These are phyloP conservation scores for Amaranthus hypochondriacus DNA, from an alignment of 148 eudicot species.

Conservation along the genomic window DNA sequence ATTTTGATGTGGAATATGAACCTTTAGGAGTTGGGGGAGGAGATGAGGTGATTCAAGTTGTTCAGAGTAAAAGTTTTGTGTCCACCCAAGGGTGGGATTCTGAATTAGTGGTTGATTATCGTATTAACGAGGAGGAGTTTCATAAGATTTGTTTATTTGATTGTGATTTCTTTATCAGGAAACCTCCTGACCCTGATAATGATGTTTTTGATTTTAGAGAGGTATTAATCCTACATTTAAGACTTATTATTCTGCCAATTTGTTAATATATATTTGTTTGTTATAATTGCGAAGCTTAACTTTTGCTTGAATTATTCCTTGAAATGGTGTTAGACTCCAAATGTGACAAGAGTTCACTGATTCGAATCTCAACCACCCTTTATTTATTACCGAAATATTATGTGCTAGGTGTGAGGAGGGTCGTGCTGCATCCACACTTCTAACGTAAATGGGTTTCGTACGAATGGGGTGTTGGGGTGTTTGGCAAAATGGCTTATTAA, in stretches of 20 bases:
- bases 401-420: too few species aligned
- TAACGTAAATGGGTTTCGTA: too few species aligned
- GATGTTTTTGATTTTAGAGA: slow-evolving; percentile 92
- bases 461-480: too few species aligned
- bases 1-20: slow-evolving; percentile 72
- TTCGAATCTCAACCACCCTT: too few species aligned
- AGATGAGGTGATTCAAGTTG: slow-evolving; percentile 46
- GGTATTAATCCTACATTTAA: slow-evolving; percentile 27
- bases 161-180: slow-evolving; percentile 88
- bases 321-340: neutral
- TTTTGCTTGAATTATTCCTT: neutral
- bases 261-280: neutral
- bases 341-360: too few species aligned
- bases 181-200: slow-evolving; percentile 79
- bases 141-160: slow-evolving; percentile 71
- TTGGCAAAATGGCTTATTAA: too few species aligned
- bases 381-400: too few species aligned
- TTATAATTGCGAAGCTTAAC: neutral
- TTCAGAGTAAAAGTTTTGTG: slow-evolving; percentile 63
- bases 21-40: slow-evolving; percentile 25
- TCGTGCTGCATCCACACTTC: too few species aligned
- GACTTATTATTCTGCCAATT: neutral
- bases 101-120: slow-evolving; percentile 63
- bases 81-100: slow-evolving; percentile 70
- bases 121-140: slow-evolving; percentile 90